phyloP scores from a whole-genome alignment of 73 alveolate genomes.

The Paraurostyla sp. region DNA sequence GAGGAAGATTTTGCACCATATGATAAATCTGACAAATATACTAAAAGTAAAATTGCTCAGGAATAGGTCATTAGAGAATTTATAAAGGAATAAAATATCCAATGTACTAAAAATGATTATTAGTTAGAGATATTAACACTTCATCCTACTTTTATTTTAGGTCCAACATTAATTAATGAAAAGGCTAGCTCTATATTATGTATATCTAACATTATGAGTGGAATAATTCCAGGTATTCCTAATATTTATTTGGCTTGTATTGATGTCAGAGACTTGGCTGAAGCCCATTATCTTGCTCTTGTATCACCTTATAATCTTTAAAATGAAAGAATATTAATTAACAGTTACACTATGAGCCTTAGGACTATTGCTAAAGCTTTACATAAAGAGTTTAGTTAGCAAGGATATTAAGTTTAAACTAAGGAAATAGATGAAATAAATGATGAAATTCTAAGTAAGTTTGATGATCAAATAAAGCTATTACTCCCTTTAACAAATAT shows the following conservation, averaged over 20 bases:
- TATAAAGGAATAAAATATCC: background rate
- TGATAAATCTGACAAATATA: constrained; percentile 1
- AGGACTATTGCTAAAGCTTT: constrained; percentile 10
- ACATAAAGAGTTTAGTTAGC: background rate
- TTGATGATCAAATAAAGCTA: background rate
- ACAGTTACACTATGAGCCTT: background rate
- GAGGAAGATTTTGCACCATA: constrained; percentile 49
- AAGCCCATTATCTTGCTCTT: background rate
- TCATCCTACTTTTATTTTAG: constrained; percentile 46
- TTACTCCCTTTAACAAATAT: background rate
- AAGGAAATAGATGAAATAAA: background rate
- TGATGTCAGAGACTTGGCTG: constrained; percentile 41
- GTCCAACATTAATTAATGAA: constrained; percentile 26
- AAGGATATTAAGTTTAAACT: constrained; percentile 11
- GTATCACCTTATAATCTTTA: background rate
- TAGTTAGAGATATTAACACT: background rate
- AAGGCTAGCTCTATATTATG: background rate
- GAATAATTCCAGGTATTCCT: constrained; percentile 36
- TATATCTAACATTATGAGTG: background rate
- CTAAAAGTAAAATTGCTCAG: constrained; percentile 11
- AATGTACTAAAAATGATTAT: constrained; percentile 5
- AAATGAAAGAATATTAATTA: background rate
- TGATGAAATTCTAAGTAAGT: background rate
- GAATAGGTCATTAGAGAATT: constrained; percentile 19
- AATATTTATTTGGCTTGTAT: background rate